Evolutionary conservation across 768 basidiomycete genomes (phyloP).

Genomic region (Trichaptum fuscoviolaceum): DNA sequence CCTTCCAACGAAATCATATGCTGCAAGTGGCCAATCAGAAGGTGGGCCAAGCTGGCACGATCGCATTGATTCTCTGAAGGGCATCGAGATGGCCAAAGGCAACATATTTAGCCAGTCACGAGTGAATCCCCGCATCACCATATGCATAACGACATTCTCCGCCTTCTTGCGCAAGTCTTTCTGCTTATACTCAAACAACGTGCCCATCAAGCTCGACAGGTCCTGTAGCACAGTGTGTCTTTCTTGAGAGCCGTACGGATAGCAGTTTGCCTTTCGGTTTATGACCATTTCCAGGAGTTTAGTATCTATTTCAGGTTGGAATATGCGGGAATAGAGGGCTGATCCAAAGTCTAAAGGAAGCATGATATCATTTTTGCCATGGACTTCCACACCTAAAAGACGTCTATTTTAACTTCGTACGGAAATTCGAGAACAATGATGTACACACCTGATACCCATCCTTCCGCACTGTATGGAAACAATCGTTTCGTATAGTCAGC

Average conservation of each 20-base stretch:
- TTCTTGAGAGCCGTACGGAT: not conserved
- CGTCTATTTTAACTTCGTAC: not conserved
- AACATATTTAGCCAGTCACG: conserved; percentile 47
- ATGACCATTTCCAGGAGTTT: not conserved
- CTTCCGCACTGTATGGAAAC: conserved; percentile 54
- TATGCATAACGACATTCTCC: conserved; percentile 53
- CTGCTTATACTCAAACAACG: not conserved
- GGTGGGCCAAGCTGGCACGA: conserved; percentile 79
- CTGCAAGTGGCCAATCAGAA: conserved; percentile 62
- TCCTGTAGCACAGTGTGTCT: not conserved
- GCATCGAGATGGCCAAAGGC: conserved; percentile 67
- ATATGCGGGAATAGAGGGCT: not conserved
- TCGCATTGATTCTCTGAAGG: conserved; percentile 79
- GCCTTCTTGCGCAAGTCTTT: conserved; percentile 49
- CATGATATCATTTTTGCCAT: not conserved
- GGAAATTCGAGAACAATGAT: not conserved
- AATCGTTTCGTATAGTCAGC: conserved; percentile 89
- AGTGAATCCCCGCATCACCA: conserved; percentile 45
- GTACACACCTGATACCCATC: conserved; percentile 35
- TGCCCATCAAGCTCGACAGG: not conserved
- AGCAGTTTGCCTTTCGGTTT: not conserved
- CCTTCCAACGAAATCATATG: conserved; percentile 66
- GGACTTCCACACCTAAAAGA: not conserved
- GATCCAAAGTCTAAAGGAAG: not conserved
- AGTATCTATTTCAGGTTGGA: not conserved